A percentile compares a stretch with the other conserved stretches of the same genome.
Evolutionary conservation across 768 basidiomycete species (phyloP).

Genomic region (Lentinus tigrinus): DNA sequence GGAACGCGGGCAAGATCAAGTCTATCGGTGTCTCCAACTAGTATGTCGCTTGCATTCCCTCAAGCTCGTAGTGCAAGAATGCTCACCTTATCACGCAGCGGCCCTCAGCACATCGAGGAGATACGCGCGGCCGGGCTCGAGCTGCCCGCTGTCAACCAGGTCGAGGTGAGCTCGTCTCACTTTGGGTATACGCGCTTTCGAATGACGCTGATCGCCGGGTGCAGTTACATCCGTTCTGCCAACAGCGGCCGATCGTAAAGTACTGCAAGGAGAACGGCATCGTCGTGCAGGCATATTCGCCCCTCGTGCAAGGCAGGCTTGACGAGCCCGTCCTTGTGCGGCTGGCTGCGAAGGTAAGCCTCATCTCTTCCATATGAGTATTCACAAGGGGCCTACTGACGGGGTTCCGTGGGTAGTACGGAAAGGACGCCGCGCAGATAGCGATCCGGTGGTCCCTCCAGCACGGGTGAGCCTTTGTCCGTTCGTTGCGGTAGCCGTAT

Average conservation of each 20-base stretch:
- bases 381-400: conserved; percentile 36
- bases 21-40: conserved; percentile 49
- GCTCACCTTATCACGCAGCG: conserved; percentile 38
- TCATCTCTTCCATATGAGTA: background rate
- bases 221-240: conserved; percentile 76
- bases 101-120: conserved; percentile 72
- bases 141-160: conserved; percentile 76
- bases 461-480: conserved; percentile 50
- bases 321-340: conserved; percentile 51
- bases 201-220: background rate
- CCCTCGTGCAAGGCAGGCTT: conserved; percentile 52
- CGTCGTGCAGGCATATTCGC: conserved; percentile 51
- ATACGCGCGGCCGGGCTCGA: conserved; percentile 61
- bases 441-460: conserved; percentile 93
- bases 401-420: conserved; percentile 7
- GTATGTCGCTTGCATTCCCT: conserved; percentile 28
- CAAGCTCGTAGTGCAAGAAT: background rate
- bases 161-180: conserved; percentile 78
- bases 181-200: background rate
- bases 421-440: conserved; percentile 71
- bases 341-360: conserved; percentile 48
- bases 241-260: conserved; percentile 76
- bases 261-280: conserved; percentile 49
- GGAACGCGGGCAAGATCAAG: conserved; percentile 37
- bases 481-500: too few relatives aligned